Base-by-base conservation (phyloP, 306 rosid genomes). In the Cicer arietinum region DNA sequence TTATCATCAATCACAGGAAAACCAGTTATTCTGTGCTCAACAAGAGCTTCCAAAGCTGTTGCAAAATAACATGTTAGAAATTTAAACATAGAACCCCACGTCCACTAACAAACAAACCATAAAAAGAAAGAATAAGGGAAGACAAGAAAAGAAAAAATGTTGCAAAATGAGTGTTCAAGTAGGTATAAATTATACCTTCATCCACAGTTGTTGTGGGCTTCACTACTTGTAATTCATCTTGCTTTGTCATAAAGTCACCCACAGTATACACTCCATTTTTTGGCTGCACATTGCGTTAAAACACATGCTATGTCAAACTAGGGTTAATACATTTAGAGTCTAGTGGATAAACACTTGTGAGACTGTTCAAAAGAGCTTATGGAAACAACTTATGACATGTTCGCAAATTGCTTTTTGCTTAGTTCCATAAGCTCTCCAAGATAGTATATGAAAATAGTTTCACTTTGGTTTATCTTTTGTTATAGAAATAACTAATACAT, bases 231-330 rank as follows among this genome's bases (percentile, higher is more conserved):
- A 94, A 83, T 7, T 92, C 83, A 74, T 86, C 93, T 85, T 81
- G 85, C 80, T 75, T 85, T 10, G 96, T 92, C 99, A 94, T 94
- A 59, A 92, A 94, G 61, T 94, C 97, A 79, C 99, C 99, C 78
- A 94, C 99, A 1, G 85, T 92, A 73, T 86, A 86, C 7, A 83
- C 76, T 71, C 88, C 95, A 86, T 70, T 80, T 78, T 79, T 90
- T 64, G 93, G 79, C 97, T 94, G 83, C 74, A 80, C 53, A 42
- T n/a, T 22, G 40, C 14, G 71, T 39, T 30, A 8, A 53, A 67
- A 30, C 50, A 74, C 25, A 30, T 35, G 41, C 44, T 58, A 81
- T 56, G 79, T 69, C 74, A 70, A 57, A 77, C 25, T 40, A 56
- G 2, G 59, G 71, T 61, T 6, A 51, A 72, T 18, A 48, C 40